These are phyloP conservation scores for Trametes sanguinea DNA, from an alignment of 768 basidiomycete species.

Conservation along the genomic window DNA sequence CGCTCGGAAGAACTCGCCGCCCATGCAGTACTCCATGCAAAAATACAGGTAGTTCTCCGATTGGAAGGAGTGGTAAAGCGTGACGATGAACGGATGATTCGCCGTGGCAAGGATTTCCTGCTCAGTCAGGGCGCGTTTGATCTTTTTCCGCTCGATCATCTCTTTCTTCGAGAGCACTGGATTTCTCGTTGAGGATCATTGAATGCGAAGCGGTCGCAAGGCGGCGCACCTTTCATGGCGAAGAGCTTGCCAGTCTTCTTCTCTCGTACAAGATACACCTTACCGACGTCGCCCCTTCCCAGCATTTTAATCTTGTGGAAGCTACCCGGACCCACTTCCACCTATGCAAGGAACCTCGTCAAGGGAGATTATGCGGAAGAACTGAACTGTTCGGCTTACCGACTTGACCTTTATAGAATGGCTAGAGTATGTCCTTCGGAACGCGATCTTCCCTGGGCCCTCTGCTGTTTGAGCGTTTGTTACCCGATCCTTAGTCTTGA, in stretches of 20 bases:
- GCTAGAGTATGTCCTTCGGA: constrained; percentile 94
- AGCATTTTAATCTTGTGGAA: constrained; percentile 97
- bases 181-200: constrained; percentile 27
- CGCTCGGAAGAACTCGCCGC: constrained; percentile 98
- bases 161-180: constrained; percentile 97
- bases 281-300: constrained; percentile 98
- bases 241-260: constrained; percentile 96
- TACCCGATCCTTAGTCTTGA: constrained; percentile 46
- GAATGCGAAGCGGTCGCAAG: constrained; percentile 33
- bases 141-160: constrained; percentile 99
- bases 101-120: constrained; percentile 98
- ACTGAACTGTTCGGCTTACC: constrained; percentile 47
- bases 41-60: constrained; percentile 98
- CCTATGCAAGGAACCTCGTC: constrained; percentile 44
- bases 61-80: constrained; percentile 98
- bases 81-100: constrained; percentile 99
- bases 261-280: constrained; percentile 97
- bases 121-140: constrained; percentile 97
- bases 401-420: constrained; percentile 94
- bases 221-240: constrained; percentile 93
- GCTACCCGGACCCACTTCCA: constrained; percentile 91
- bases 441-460: constrained; percentile 66
- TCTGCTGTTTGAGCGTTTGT: constrained; percentile 44
- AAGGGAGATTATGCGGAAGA: constrained; percentile 11
- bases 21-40: constrained; percentile 99